Evolutionary conservation across 495 filamentous ascomycete genomes (phyloP).

Genomic region (Penicillium canescens): DNA sequence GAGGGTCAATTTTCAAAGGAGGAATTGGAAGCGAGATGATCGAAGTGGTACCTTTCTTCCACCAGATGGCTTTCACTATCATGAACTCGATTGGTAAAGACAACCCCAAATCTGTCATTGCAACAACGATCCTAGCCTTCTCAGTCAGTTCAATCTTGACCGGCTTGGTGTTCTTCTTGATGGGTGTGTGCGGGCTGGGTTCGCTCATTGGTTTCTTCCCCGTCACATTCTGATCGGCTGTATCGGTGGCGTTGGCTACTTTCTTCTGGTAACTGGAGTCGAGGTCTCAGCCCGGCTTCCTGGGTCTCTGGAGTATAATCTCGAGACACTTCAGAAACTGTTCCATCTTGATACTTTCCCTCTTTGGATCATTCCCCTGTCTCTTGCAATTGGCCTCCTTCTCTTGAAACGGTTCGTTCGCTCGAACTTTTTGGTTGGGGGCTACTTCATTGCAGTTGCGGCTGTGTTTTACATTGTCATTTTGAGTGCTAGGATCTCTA

Average conservation of each 20-base stretch:
- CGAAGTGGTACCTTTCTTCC: constrained; percentile 96
- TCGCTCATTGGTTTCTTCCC: constrained; percentile 93
- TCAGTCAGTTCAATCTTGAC: constrained; percentile 90
- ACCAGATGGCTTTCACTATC: constrained; percentile 93
- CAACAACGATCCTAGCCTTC: constrained; percentile 89
- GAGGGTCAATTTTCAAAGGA: constrained; percentile 85
- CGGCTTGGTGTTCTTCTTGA: constrained; percentile 84
- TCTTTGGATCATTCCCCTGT: constrained; percentile 81
- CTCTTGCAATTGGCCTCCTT: constrained; percentile 74
- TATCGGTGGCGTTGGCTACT: constrained; percentile 97
- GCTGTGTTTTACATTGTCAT: constrained; percentile 80
- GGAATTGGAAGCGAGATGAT: constrained; percentile 98
- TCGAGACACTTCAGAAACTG: constrained; percentile 72
- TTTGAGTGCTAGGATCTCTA: constrained; percentile 60
- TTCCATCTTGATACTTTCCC: constrained; percentile 67
- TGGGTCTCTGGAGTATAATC: constrained; percentile 76
- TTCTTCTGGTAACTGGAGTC: constrained; percentile 84
- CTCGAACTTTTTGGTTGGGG: constrained; percentile 78
- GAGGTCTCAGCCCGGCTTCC: constrained; percentile 92
- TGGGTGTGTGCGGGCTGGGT: constrained; percentile 82
- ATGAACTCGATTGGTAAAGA: constrained; percentile 74
- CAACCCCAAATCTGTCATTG: constrained; percentile 79
- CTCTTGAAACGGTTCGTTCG: constrained; percentile 70
- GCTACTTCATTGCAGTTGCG: constrained; percentile 83
- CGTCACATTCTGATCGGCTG: constrained; percentile 95